These are phyloP conservation scores for Coemansia sp. DNA, from an alignment of 192 early-diverging fungal genomes.

Conservation along the genomic window DNA sequence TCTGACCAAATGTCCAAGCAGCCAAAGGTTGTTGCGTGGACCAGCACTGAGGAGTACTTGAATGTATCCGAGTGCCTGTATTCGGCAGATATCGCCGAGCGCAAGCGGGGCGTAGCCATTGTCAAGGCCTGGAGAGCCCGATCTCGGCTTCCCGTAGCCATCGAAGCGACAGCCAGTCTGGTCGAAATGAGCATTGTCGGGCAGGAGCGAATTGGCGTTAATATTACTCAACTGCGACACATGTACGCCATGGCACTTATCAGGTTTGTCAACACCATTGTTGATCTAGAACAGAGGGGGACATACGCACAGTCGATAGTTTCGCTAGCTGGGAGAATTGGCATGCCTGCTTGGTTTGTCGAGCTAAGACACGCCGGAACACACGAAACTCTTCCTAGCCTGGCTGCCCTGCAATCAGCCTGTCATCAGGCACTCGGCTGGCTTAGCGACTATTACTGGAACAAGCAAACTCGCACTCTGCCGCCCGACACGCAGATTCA, in stretches of 20 bases:
- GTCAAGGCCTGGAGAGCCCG: slow-evolving; percentile 54
- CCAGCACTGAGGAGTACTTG: slow-evolving; percentile 52
- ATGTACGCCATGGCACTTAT: slow-evolving; percentile 50
- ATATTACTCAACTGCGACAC: slow-evolving; percentile 31
- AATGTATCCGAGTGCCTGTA: slow-evolving; percentile 33
- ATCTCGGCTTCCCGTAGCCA: slow-evolving; percentile 38
- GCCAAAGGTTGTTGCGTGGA: slow-evolving; percentile 51
- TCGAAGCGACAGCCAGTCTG: slow-evolving; percentile 50
- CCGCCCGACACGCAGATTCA: slow-evolving; percentile 35
- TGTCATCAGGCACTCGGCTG: slow-evolving; percentile 58
- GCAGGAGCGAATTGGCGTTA: slow-evolving; percentile 18
- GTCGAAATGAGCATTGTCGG: slow-evolving; percentile 37
- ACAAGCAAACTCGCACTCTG: slow-evolving; percentile 39
- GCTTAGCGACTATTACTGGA: slow-evolving; percentile 60
- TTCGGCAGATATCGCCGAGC: slow-evolving; percentile 30
- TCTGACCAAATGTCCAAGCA: slow-evolving; percentile 21
- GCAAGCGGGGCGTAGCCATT: slow-evolving; percentile 36
- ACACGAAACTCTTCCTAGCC: slow-evolving; percentile 62
- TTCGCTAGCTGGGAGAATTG: slow-evolving; percentile 53
- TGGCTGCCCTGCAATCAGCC: slow-evolving; percentile 57
- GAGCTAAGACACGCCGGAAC: slow-evolving; percentile 68
- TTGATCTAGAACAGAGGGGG: slow-evolving; percentile 60
- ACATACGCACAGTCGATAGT: slow-evolving; percentile 58
- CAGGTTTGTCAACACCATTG: slow-evolving; percentile 64
- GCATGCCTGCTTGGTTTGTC: slow-evolving; percentile 68